Percentiles rank a stretch among this genome's conserved stretches.
These are phyloP conservation scores for Pisolithus albus DNA, from an alignment of 768 basidiomycete species.

Conservation along the genomic window DNA sequence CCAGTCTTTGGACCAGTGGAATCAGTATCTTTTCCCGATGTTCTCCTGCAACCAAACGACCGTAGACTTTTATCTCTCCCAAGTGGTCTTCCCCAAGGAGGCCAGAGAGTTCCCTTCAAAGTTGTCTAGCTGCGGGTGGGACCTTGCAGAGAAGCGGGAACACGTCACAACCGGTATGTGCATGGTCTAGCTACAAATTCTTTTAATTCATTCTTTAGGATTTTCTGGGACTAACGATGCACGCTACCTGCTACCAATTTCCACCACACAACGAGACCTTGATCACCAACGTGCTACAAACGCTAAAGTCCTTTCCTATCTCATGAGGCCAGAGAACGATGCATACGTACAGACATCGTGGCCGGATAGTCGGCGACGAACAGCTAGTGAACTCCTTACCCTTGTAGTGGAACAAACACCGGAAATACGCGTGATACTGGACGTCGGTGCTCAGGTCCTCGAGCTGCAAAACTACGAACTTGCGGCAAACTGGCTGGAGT, in stretches of 20 bases:
- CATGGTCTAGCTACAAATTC: background rate
- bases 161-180: conserved; percentile 13
- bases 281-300: conserved; percentile 36
- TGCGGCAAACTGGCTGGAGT: conserved; percentile 14
- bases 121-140: conserved; percentile 32
- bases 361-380: conserved; percentile 20
- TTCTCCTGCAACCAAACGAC: conserved; percentile 25
- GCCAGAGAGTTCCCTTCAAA: conserved; percentile 32
- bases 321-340: conserved; percentile 30
- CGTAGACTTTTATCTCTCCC: conserved; percentile 32
- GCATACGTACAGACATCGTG: conserved; percentile 17
- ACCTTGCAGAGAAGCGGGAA: conserved; percentile 24
- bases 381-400: conserved; percentile 19
- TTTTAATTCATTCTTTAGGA: conserved; percentile 9
- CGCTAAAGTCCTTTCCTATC: conserved; percentile 28
- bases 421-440: conserved; percentile 39
- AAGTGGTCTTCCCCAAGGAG: conserved; percentile 32
- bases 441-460: conserved; percentile 49
- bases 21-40: conserved; percentile 15
- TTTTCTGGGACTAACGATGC: conserved; percentile 45
- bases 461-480: conserved; percentile 38
- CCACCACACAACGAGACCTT: conserved; percentile 21
- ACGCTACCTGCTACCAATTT: conserved; percentile 15
- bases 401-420: conserved; percentile 27
- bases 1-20: conserved; percentile 24